Percentiles rank a stretch among this genome's conserved stretches.
Conservation (phyloP, 2,329 filamentous ascomycete genomes). For the Aspergillus proliferans region DNA sequence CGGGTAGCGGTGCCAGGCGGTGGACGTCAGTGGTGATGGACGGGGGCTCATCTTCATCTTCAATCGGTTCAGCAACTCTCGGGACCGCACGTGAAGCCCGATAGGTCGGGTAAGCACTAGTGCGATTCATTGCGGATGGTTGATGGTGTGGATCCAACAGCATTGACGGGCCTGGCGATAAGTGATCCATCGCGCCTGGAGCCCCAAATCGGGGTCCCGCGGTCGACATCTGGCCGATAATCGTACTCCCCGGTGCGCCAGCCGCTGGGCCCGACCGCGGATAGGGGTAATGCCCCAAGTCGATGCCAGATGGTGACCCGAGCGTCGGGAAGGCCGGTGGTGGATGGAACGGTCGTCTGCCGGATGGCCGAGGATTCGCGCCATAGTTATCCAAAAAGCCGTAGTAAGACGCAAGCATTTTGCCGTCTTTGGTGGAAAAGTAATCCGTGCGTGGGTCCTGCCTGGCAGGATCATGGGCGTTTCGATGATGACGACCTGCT, state of each 20-base stretch:
- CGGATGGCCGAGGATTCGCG: slow-evolving; percentile 55
- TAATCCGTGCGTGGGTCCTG: slow-evolving; percentile 82
- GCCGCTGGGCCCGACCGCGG: not conserved
- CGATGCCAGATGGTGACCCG: slow-evolving; percentile 53
- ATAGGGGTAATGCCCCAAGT: slow-evolving; percentile 17
- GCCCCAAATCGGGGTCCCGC: slow-evolving; percentile 16
- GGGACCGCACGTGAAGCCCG: slow-evolving; percentile 23
- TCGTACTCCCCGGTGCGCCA: too few species aligned
- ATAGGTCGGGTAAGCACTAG: slow-evolving; percentile 23
- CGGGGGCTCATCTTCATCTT: slow-evolving; percentile 24
- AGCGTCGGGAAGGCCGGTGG: slow-evolving; percentile 69
- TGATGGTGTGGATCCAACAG: slow-evolving; percentile 45
- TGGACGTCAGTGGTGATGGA: slow-evolving; percentile 11
- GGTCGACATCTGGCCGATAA: not conserved
- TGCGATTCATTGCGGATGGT: slow-evolving; percentile 27
- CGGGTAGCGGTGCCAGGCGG: slow-evolving; percentile 10
- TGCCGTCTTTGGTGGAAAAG: slow-evolving; percentile 89
- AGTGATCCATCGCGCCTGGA: slow-evolving; percentile 16
- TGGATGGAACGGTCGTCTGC: slow-evolving; percentile 59
- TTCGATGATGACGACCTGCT: slow-evolving; percentile 13
- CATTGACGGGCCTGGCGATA: slow-evolving; percentile 37
- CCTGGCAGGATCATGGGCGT: slow-evolving; percentile 20
- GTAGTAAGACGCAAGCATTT: slow-evolving; percentile 96
- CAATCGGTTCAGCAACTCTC: slow-evolving; percentile 22
- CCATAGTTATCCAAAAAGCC: slow-evolving; percentile 92